A percentile compares a stretch with the other conserved stretches of the same genome.
These are phyloP conservation scores for Xylaria hypoxylon DNA, from an alignment of 2,329 filamentous ascomycete genomes.

Conservation along the genomic window DNA sequence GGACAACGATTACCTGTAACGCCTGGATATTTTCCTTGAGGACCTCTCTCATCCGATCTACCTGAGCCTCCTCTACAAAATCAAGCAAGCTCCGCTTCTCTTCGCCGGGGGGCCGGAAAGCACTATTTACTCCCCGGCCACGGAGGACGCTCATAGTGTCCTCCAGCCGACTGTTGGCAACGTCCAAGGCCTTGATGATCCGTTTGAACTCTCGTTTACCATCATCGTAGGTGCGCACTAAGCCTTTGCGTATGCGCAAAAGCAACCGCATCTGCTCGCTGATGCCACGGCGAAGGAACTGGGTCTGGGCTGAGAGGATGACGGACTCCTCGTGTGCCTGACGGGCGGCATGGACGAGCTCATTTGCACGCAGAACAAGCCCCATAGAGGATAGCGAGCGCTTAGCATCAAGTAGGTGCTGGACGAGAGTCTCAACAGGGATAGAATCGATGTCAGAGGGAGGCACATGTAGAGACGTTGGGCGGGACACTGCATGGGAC, in stretches of 20 bases:
- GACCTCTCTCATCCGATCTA: constrained; percentile 72
- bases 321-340: constrained; percentile 82
- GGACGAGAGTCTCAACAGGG: constrained; percentile 81
- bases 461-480: constrained; percentile 46
- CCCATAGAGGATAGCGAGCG: constrained; percentile 85
- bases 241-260: constrained; percentile 60
- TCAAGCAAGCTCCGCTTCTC: constrained; percentile 74
- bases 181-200: constrained; percentile 74
- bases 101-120: constrained; percentile 70
- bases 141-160: constrained; percentile 74
- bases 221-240: constrained; percentile 67
- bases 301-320: constrained; percentile 75
- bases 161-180: constrained; percentile 72
- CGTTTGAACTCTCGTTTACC: constrained; percentile 70
- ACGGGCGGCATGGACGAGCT: constrained; percentile 82
- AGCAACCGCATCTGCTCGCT: constrained; percentile 66
- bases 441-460: constrained; percentile 55
- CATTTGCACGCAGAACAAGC: constrained; percentile 86
- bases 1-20: constrained; percentile 66
- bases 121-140: constrained; percentile 71
- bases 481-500: constrained; percentile 39
- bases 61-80: constrained; percentile 79
- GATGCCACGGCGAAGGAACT: constrained; percentile 74
- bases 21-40: constrained; percentile 78
- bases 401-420: constrained; percentile 87